These are phyloP conservation scores for Cystoisospora suis DNA, from an alignment of 169 alveolate species.

Conservation along the genomic window DNA sequence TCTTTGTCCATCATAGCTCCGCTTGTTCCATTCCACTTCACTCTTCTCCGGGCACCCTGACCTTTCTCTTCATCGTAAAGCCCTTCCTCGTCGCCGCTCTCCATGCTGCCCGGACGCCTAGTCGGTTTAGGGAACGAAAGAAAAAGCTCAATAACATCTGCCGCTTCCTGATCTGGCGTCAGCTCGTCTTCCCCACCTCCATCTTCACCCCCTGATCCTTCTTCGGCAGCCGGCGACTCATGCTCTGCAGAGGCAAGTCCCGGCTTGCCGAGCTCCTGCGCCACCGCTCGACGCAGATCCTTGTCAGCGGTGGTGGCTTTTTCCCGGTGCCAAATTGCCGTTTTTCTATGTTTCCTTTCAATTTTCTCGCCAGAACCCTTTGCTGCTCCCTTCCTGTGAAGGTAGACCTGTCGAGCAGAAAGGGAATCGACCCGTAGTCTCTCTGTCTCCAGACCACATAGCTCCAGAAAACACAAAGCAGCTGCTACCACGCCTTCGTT, in stretches of 20 bases:
- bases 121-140: slow-evolving; percentile 1
- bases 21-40: background rate
- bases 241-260: background rate
- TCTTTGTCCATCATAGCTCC: background rate
- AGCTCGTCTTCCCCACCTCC: background rate
- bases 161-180: background rate
- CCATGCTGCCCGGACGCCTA: background rate
- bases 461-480: slow-evolving; percentile 69
- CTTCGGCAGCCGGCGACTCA: background rate
- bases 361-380: background rate
- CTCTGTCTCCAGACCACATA: slow-evolving; percentile 73
- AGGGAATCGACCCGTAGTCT: slow-evolving; percentile 72
- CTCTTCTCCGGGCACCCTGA: background rate
- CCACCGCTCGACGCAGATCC: background rate
- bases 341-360: background rate
- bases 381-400: slow-evolving; percentile 32
- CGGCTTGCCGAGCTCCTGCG: background rate
- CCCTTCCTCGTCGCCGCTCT: background rate
- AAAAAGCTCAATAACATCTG: slow-evolving; percentile 28
- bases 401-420: slow-evolving; percentile 67
- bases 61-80: background rate
- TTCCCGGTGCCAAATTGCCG: too few relatives aligned
- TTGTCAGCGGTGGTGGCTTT: background rate
- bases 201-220: background rate
- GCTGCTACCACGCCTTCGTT: slow-evolving; percentile 71